Conservation (phyloP, 2,329 filamentous ascomycete species). For the Leptographium radiaticola region DNA sequence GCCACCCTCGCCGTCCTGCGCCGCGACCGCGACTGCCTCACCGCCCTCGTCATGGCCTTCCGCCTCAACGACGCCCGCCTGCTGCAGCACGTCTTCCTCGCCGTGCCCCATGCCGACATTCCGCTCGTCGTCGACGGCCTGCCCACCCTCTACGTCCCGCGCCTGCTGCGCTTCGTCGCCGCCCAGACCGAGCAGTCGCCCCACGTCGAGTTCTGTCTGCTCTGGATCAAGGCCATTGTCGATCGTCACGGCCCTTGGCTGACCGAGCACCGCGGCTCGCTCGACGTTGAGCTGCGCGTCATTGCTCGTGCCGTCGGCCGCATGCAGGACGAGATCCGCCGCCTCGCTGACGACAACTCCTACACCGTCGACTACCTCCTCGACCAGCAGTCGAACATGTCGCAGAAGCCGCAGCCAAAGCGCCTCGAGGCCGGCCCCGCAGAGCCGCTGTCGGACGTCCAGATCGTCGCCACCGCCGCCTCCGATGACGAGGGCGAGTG, state of each 20-base stretch:
- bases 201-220: constrained; percentile 85
- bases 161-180: constrained; percentile 76
- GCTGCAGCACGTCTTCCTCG: constrained; percentile 75
- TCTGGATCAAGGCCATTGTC: constrained; percentile 79
- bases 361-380: constrained; percentile 80
- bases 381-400: constrained; percentile 23
- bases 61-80: constrained; percentile 78
- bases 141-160: constrained; percentile 74
- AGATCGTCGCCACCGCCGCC: neutral
- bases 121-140: constrained; percentile 64
- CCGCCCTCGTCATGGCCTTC: constrained; percentile 94
- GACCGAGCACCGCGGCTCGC: constrained; percentile 63
- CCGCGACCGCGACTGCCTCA: constrained; percentile 66
- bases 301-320: constrained; percentile 68
- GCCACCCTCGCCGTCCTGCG: constrained; percentile 61
- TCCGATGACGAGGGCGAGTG: constrained; percentile 6
- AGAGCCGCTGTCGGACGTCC: no score
- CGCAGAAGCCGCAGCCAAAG: neutral
- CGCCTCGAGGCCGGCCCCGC: neutral
- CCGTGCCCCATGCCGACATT: constrained; percentile 63
- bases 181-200: constrained; percentile 79
- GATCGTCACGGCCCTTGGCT: constrained; percentile 77
- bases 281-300: constrained; percentile 73
- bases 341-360: constrained; percentile 74
- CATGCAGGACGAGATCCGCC: constrained; percentile 71